These are phyloP conservation scores for Tulasnella sp. DNA, from an alignment of 768 basidiomycete genomes.

Conservation along the genomic window DNA sequence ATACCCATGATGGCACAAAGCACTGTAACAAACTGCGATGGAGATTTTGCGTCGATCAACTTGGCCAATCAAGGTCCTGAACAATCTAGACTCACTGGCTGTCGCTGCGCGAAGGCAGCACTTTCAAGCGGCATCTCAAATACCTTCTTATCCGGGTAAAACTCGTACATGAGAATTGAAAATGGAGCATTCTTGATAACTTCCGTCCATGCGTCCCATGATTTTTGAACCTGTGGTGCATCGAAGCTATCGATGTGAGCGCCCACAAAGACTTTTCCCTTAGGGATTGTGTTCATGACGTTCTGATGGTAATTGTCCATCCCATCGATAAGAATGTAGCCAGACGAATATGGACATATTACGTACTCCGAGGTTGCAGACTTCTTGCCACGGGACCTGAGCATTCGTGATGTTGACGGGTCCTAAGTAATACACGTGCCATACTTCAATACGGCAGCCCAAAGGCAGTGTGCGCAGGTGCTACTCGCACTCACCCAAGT, in stretches of 20 bases:
- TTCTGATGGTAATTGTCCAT: not conserved
- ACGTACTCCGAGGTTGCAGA: not conserved
- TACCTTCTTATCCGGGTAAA: conserved; percentile 29
- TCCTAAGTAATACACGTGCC: not conserved
- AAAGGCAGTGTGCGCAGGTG: not conserved
- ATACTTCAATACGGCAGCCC: not conserved
- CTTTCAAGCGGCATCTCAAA: not conserved
- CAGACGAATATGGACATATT: no score
- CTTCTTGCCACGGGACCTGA: conserved; percentile 7
- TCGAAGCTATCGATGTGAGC: conserved; percentile 15
- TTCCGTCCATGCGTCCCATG: conserved; percentile 13
- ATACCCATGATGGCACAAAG: conserved; percentile 13
- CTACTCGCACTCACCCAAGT: conserved; percentile 6
- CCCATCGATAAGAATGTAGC: no score
- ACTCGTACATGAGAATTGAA: conserved; percentile 19
- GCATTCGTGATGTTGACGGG: not conserved
- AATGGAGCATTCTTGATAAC: conserved; percentile 5
- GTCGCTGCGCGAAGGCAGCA: conserved; percentile 18
- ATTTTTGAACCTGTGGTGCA: not conserved
- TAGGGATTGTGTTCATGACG: not conserved
- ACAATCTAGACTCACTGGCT: not conserved
- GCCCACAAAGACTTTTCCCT: not conserved
- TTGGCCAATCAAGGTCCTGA: not conserved
- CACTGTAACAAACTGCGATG: not conserved
- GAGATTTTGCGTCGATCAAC: not conserved